Percentiles rank a stretch among this genome's conserved stretches.
Conservation (phyloP, 108 stramenopile genomes). For the Skeletonema menzelii region DNA sequence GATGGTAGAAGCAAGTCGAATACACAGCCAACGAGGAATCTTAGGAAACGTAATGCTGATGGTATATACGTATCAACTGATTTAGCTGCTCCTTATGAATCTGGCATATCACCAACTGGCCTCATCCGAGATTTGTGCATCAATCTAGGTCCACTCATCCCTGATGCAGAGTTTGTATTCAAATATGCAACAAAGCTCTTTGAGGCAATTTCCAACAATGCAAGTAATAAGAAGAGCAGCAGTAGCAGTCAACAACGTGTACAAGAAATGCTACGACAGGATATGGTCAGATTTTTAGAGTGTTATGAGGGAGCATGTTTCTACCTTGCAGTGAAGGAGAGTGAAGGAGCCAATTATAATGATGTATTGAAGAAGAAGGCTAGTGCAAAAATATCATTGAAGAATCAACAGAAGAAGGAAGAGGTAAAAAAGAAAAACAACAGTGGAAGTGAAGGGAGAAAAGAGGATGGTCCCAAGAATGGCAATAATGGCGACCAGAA, state of each 20-base stretch:
- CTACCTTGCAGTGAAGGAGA: slow-evolving; percentile 47
- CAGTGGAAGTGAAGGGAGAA: slow-evolving; percentile 1
- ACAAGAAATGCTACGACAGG: slow-evolving; percentile 14
- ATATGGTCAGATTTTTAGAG: slow-evolving; percentile 33
- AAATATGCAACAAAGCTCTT: slow-evolving; percentile 25
- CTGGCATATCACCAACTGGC: background rate
- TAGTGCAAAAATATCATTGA: background rate
- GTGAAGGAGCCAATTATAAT: slow-evolving; percentile 21
- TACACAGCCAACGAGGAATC: background rate
- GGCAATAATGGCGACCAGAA: slow-evolving; percentile 8
- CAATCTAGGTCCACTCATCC: slow-evolving; percentile 28
- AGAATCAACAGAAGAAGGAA: slow-evolving; percentile 4
- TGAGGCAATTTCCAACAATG: slow-evolving; percentile 2
- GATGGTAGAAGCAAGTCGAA: background rate
- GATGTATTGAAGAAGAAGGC: slow-evolving; percentile 8
- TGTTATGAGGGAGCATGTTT: slow-evolving; percentile 74
- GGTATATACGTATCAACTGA: background rate
- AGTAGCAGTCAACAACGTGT: background rate
- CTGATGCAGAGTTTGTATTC: slow-evolving; percentile 30
- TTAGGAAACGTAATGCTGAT: slow-evolving; percentile 1
- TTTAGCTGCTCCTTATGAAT: background rate
- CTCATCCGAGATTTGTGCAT: slow-evolving; percentile 43
- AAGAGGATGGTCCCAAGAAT: background rate
- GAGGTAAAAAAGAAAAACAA: background rate
- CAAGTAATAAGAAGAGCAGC: background rate